Base-by-base conservation (phyloP, 2,329 filamentous ascomycete genomes). In the Aspergillus sp. region DNA sequence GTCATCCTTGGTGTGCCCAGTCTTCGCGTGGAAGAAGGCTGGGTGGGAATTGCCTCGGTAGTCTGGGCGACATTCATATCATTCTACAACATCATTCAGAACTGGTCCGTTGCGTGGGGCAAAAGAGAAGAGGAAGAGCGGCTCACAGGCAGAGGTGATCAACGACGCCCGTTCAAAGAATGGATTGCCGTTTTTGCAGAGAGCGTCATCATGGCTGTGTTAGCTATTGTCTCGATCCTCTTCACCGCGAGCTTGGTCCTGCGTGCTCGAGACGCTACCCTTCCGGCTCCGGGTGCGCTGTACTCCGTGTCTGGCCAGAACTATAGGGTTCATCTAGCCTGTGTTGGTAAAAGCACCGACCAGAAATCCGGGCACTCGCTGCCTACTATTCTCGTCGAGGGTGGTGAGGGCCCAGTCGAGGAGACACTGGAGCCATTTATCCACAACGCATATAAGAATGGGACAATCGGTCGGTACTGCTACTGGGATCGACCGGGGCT, bases 401-500 rank as follows among this genome's bases (percentile, higher is more conserved):
- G 83, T 3, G 90, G 88, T 12, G 88, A 94, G 58, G 72, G 79
- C 19, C 83, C 91, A 0, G 83, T 89, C 11, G 90, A 95, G 63
- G 73, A 86, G 54, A 82, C 85, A 6, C 76, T 98, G 43, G 86
- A 90, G 70, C 78, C 83, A 42, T 88, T 95, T 70, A 87, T 89
- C 8, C 81, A 90, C 46, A 76, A 82, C 43, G 83, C 86, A 1
- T 74, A 90, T 51, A 75, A 81, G 51, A 93, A 93, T 57, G 88
- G 88, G 33, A 87, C 85, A 37, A 93, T 98, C 56, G 73, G 76
- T 44, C 83, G 91, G 47, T 97, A 95, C 71, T 98, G 93, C 75
- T 96, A 95, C 67, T 90, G 88, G 62, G 93, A 98, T 63, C 85
- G 93, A 19, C 93, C 93, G 1, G 93, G 93, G 1, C 79, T 91